phyloP scores from a whole-genome alignment of 2,329 filamentous ascomycete genomes.

The Aspergillus tanneri region DNA sequence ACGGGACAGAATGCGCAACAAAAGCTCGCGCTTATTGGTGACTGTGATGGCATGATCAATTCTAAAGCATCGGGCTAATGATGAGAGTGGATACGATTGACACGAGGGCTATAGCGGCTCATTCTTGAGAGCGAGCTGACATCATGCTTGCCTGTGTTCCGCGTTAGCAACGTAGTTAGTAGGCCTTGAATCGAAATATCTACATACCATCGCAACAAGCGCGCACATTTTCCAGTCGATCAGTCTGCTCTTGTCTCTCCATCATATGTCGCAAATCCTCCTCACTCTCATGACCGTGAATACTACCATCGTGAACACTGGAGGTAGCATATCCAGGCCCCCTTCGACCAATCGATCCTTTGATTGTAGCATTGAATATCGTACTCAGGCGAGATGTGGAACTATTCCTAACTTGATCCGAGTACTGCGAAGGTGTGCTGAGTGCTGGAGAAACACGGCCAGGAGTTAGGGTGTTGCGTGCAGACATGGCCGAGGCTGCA shows the following conservation, averaged over 20 bases:
- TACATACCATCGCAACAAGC: constrained; percentile 93
- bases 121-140: constrained; percentile 51
- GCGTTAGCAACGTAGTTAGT: background rate
- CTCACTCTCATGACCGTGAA: constrained; percentile 65
- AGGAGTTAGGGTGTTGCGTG: constrained; percentile 38
- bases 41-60: background rate
- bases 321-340: constrained; percentile 39
- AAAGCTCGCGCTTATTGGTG: too few species aligned
- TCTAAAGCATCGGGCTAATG: constrained; percentile 21
- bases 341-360: constrained; percentile 51
- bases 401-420: constrained; percentile 39
- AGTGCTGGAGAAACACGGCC: constrained; percentile 38
- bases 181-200: background rate
- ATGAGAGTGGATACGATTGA: constrained; percentile 41
- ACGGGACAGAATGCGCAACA: too few species aligned
- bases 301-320: constrained; percentile 41
- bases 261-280: constrained; percentile 80
- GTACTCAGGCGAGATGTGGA: constrained; percentile 50
- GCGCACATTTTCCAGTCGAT: constrained; percentile 87
- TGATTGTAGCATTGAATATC: constrained; percentile 49
- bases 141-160: constrained; percentile 67
- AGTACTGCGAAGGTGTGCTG: constrained; percentile 33
- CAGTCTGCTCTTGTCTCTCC: constrained; percentile 63
- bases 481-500: constrained; percentile 39
- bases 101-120: constrained; percentile 42